These are phyloP conservation scores for Trichocladium antarcticum DNA, from an alignment of 495 filamentous ascomycete genomes.

Conservation along the genomic window DNA sequence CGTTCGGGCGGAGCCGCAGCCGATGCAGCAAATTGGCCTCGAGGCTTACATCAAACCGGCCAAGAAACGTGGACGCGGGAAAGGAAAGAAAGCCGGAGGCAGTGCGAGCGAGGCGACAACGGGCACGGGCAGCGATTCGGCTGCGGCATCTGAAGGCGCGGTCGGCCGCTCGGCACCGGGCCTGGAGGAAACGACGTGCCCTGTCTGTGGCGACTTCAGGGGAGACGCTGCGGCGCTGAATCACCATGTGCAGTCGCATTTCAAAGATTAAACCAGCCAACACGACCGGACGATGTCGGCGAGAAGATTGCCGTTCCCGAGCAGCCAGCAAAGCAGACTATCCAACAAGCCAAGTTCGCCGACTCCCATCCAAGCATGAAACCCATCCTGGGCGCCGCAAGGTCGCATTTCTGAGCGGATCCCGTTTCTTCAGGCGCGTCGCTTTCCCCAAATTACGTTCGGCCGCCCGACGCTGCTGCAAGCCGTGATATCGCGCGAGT, in stretches of 20 bases:
- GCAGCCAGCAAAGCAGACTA: not conserved
- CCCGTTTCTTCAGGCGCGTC: conserved; percentile 14
- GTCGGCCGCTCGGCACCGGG: not conserved
- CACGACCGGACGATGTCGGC: too few species aligned
- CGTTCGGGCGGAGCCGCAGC: conserved; percentile 3
- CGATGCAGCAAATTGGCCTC: conserved; percentile 24
- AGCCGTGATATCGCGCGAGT: conserved; percentile 26
- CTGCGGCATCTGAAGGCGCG: not conserved
- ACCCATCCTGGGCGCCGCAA: conserved; percentile 24
- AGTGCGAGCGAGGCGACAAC: conserved; percentile 1
- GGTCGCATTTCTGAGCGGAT: conserved; percentile 21
- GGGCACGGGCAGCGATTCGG: conserved; percentile 8
- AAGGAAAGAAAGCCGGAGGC: conserved; percentile 16
- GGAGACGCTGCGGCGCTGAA: conserved; percentile 49
- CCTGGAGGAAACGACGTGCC: conserved; percentile 35
- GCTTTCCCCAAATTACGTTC: too few species aligned
- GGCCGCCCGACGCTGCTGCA: conserved; percentile 20
- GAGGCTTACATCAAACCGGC: conserved; percentile 39
- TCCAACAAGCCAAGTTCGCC: not conserved
- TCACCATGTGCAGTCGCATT: conserved; percentile 48
- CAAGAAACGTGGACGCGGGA: conserved; percentile 26
- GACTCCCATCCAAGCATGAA: conserved; percentile 15
- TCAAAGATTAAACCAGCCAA: conserved; percentile 22
- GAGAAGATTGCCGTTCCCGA: too few species aligned
- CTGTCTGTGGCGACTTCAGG: conserved; percentile 48